Conservation (phyloP, 108 stramenopile species). For the Epipyxis sp. region DNA sequence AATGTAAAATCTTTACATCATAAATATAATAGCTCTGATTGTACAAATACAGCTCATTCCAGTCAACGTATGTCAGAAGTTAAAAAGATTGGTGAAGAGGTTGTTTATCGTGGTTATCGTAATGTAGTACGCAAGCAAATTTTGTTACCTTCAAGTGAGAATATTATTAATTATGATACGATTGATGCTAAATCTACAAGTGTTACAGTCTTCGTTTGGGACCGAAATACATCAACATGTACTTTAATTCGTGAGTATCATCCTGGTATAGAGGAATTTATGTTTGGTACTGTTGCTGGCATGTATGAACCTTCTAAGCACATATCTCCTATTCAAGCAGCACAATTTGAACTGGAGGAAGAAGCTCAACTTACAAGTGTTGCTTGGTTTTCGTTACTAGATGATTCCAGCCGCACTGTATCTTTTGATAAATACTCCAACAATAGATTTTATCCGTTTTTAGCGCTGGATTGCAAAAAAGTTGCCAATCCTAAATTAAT, state of each 20-base stretch:
- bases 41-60: too few species aligned
- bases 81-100: neutral
- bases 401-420: neutral
- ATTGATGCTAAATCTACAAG: neutral
- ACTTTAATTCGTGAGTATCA: constrained; percentile 14
- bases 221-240: neutral
- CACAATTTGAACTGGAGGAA: constrained; percentile 15
- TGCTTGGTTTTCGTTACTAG: neutral
- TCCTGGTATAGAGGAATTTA: neutral
- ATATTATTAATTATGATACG: neutral
- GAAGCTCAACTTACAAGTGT: neutral
- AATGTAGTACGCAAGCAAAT: constrained; percentile 4
- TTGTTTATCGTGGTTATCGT: neutral
- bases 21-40: too few species aligned
- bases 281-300: constrained; percentile 7
- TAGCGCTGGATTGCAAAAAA: neutral
- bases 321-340: neutral
- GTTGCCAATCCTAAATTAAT: neutral
- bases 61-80: too few species aligned
- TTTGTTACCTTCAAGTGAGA: neutral
- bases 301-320: constrained; percentile 3
- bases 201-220: constrained; percentile 6
- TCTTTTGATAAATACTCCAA: constrained; percentile 14
- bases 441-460: neutral
- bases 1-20: too few species aligned